Conservation (phyloP, 352 stramenopile species). For the Pythium coloratum region DNA sequence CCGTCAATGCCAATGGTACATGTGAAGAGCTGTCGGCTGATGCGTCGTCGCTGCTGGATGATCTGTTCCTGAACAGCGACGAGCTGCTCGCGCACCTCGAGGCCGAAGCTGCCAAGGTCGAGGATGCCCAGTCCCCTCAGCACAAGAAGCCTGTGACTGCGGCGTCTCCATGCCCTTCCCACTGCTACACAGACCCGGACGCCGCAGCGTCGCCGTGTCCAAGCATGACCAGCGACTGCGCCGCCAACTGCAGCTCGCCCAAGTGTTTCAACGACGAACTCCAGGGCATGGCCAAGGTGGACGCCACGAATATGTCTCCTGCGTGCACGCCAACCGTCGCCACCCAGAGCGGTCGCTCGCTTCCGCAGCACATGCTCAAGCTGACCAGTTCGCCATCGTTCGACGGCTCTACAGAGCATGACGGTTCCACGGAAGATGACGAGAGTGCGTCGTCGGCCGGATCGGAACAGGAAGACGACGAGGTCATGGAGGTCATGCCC, state of each 20-base stretch:
- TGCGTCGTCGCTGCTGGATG: conserved; percentile 29
- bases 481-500: conserved; percentile 19
- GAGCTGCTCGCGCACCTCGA: conserved; percentile 57
- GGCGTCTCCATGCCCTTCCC: conserved; percentile 37
- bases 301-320: conserved; percentile 32
- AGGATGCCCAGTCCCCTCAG: conserved; percentile 1
- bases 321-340: conserved; percentile 32
- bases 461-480: conserved; percentile 24
- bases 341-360: not conserved
- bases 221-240: conserved; percentile 30
- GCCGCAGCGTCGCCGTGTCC: conserved; percentile 51
- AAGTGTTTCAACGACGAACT: conserved; percentile 27
- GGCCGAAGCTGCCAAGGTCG: conserved; percentile 26
- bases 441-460: conserved; percentile 11
- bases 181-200: conserved; percentile 47
- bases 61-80: conserved; percentile 57
- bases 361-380: conserved; percentile 22
- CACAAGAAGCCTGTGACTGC: conserved; percentile 10
- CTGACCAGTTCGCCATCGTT: conserved; percentile 29
- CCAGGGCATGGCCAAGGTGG: conserved; percentile 36
- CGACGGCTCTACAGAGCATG: conserved; percentile 39
- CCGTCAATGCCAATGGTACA: not conserved
- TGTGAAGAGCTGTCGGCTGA: conserved; percentile 15
- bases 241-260: conserved; percentile 27
- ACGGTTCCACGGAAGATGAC: conserved; percentile 39